phyloP scores from a whole-genome alignment of 208 protist genomes.

The Wallacemonas sp. region DNA sequence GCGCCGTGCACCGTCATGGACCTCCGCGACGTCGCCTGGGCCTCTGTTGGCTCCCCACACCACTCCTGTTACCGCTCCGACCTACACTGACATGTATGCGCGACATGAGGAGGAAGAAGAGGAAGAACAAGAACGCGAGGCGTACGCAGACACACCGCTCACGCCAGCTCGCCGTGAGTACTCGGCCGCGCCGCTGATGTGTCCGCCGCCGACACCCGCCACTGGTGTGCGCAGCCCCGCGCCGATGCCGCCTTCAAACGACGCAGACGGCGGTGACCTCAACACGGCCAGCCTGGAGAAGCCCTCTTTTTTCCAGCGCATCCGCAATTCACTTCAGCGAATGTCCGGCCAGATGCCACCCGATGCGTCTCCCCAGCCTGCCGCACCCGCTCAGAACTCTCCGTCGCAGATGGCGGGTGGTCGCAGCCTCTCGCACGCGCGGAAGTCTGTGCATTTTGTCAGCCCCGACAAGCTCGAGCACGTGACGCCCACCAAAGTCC shows the following conservation, averaged over 20 bases:
- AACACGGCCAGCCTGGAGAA: conserved; percentile 5
- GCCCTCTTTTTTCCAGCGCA: conserved; percentile 21
- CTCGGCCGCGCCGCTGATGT: conserved; percentile 3
- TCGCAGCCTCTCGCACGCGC: conserved; percentile 27
- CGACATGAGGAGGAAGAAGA: too few relatives aligned
- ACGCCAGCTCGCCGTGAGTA: background rate
- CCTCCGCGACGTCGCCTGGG: conserved; percentile 1
- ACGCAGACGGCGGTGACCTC: too few relatives aligned
- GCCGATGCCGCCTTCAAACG: background rate
- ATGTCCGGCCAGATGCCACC: conserved; percentile 19
- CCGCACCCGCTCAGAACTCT: background rate
- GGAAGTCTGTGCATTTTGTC: conserved; percentile 80
- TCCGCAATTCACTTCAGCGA: conserved; percentile 20
- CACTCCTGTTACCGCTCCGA: too few relatives aligned
- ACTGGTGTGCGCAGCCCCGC: background rate
- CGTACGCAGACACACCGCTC: too few relatives aligned
- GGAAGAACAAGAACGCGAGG: too few relatives aligned
- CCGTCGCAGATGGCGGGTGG: background rate
- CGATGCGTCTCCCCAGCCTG: background rate
- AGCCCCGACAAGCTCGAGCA: conserved; percentile 49
- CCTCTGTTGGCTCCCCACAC: background rate
- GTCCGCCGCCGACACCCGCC: conserved; percentile 15
- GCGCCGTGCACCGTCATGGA: conserved; percentile 16
- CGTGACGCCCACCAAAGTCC: conserved; percentile 19
- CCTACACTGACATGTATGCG: too few relatives aligned